Conservation (phyloP, 257 asterid genomes). For the Solanum appendiculatum region DNA sequence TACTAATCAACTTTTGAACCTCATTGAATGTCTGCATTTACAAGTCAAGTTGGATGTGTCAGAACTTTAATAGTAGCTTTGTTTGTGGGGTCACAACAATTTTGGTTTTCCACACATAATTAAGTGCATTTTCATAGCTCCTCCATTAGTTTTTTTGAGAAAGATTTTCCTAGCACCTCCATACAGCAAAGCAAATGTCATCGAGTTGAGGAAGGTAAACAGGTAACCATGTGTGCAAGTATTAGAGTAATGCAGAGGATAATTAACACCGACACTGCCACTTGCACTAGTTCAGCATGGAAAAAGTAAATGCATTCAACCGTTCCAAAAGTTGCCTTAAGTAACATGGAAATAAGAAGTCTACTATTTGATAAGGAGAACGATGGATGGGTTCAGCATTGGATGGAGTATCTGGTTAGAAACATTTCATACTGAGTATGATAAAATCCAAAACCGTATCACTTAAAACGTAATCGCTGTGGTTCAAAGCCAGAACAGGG, state of each 20-base stretch:
- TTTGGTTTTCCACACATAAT: neutral
- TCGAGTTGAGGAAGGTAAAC: neutral
- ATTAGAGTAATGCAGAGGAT: neutral
- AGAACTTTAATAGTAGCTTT: neutral
- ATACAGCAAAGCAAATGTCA: neutral
- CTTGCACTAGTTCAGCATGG: neutral
- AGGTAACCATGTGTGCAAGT: neutral
- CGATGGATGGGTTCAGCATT: neutral
- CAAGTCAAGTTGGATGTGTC: neutral
- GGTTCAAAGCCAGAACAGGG: too few species aligned
- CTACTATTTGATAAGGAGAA: neutral
- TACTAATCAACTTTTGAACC: conserved; percentile 58
- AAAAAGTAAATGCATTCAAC: neutral
- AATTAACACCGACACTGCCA: neutral
- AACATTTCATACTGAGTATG: neutral
- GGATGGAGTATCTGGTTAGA: neutral
- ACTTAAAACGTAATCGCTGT: neutral
- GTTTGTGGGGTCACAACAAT: neutral
- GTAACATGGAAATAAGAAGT: neutral
- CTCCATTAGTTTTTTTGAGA: too few species aligned
- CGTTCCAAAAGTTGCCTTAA: neutral
- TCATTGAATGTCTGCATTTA: conserved; percentile 58
- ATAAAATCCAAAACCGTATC: neutral
- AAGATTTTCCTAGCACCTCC: neutral
- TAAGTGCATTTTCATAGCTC: neutral